Conservation (phyloP, 2,329 filamentous ascomycete genomes). For the Nigrospora sphaerica region DNA sequence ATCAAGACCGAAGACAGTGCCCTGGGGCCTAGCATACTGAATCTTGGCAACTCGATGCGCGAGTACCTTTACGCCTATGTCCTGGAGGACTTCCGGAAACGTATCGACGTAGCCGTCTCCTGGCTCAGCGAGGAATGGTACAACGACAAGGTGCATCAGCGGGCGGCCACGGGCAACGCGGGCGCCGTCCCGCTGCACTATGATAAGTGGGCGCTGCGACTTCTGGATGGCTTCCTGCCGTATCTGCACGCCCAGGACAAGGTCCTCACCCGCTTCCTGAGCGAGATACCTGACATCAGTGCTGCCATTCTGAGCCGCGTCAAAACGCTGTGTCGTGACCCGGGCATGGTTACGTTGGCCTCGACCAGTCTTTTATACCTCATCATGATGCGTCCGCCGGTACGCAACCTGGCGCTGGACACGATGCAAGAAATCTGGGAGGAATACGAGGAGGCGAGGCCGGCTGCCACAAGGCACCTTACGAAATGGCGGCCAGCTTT, state of each 20-base stretch:
- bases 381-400: slow-evolving; percentile 61
- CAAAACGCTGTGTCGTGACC: slow-evolving; percentile 58
- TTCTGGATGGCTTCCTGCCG: slow-evolving; percentile 84
- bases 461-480: slow-evolving; percentile 56
- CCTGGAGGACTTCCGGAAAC: slow-evolving; percentile 82
- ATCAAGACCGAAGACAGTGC: slow-evolving; percentile 52
- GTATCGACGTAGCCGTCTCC: slow-evolving; percentile 83
- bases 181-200: slow-evolving; percentile 57
- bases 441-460: slow-evolving; percentile 57
- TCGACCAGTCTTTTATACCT: slow-evolving; percentile 60
- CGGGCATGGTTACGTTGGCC: slow-evolving; percentile 55
- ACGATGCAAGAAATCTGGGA: slow-evolving; percentile 60
- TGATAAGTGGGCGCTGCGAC: slow-evolving; percentile 67
- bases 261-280: slow-evolving; percentile 81
- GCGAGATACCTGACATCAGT: slow-evolving; percentile 80
- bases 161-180: slow-evolving; percentile 30
- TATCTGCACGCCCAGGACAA: slow-evolving; percentile 92
- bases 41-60: slow-evolving; percentile 63
- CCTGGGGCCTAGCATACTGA: slow-evolving; percentile 14
- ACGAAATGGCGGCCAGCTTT: slow-evolving; percentile 53
- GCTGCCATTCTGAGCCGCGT: slow-evolving; percentile 66
- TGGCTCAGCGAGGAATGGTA: slow-evolving; percentile 99
- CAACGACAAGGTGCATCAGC: slow-evolving; percentile 61
- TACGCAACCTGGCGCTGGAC: slow-evolving; percentile 55
- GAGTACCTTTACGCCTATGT: slow-evolving; percentile 79